Evolutionary conservation across 1,284 basidiomycete genomes (phyloP), one percentile per base, ranked within the genome.

Genomic region (Malassezia arunalokei): DNA sequence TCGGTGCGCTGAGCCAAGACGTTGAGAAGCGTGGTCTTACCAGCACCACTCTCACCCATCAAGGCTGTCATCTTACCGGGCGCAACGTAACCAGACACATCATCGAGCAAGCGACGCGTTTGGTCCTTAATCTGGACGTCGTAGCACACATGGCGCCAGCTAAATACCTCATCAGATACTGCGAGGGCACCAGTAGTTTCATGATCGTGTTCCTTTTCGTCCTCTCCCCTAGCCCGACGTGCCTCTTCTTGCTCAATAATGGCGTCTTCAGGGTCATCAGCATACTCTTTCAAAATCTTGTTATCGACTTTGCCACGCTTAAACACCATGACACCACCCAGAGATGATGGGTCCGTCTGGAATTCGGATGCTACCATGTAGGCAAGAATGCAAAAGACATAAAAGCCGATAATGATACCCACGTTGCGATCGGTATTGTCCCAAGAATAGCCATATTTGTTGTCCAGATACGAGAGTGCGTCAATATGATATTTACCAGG

Each of bases 61-160:
- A 69, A 47, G 1, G 65, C 65, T 6, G 63, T 65, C 56, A 67
- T 60, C 43, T 60, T 62, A 8, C 65, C 65, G 1, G 65, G 65
- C 5, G 55, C 49, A 12, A 65, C 62, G 41, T 51, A 67, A n/a
- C 65, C 66, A 6, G 51, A 58, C 2, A 82, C 86, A 5, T 66
- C 45, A 41, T 62, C 53, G 15, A 69, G 54, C 20, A 69, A 59
- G 5, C 59, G 57, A 8, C 66, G 63, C 6, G 51, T 47, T 8
- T 57, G 46, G 35, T 62, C 65, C 45, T 67, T 64, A 51, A 69
- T 56, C 17, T 49, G 24, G 9, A 69, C 59, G 20, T 61, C 58
- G 44, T 61, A 69, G 50, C 59, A 61, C 40, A 69, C 48, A 38
- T 69, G 29, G 27, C 45, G 41, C 63, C 63, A 69, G 29, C 56